Evolutionary conservation across 345 rosid species (phyloP).

Genomic region (Turnera subulata): DNA sequence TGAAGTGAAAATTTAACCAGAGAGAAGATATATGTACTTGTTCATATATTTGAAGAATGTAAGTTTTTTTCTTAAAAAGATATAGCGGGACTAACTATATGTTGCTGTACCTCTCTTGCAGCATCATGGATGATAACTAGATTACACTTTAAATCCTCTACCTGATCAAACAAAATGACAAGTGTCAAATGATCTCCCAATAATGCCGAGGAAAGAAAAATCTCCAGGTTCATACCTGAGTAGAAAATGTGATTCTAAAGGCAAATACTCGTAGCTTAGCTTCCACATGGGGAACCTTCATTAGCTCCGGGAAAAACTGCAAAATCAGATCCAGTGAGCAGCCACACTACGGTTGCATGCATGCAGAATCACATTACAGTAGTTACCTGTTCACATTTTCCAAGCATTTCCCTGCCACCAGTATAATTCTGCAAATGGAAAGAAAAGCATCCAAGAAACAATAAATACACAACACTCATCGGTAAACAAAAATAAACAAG

Average conservation of each 20-base stretch:
- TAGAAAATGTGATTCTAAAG: not conserved
- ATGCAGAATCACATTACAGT: constrained; percentile 16
- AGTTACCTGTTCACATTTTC: constrained; percentile 5
- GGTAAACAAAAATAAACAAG: not conserved
- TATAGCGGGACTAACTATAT: not conserved
- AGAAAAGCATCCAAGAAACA: constrained; percentile 16
- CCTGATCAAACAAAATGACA: not conserved
- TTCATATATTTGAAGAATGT: not conserved
- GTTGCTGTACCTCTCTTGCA: not conserved
- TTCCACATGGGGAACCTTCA: not conserved
- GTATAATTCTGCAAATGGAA: constrained; percentile 6
- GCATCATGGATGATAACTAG: not conserved
- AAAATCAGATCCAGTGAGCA: not conserved
- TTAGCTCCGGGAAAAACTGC: not conserved
- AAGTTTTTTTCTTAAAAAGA: too few relatives aligned
- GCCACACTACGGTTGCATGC: not conserved
- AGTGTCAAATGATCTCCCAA: not conserved
- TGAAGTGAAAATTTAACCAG: not conserved
- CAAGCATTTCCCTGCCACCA: not conserved
- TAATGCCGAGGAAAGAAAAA: not conserved
- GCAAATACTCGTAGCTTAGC: not conserved
- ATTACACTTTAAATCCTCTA: not conserved
- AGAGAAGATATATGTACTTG: not conserved
- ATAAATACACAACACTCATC: not conserved
- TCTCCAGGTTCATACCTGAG: not conserved